Conservation (phyloP, 192 early-diverging fungal species). For the Irineochytrium annulatum region DNA sequence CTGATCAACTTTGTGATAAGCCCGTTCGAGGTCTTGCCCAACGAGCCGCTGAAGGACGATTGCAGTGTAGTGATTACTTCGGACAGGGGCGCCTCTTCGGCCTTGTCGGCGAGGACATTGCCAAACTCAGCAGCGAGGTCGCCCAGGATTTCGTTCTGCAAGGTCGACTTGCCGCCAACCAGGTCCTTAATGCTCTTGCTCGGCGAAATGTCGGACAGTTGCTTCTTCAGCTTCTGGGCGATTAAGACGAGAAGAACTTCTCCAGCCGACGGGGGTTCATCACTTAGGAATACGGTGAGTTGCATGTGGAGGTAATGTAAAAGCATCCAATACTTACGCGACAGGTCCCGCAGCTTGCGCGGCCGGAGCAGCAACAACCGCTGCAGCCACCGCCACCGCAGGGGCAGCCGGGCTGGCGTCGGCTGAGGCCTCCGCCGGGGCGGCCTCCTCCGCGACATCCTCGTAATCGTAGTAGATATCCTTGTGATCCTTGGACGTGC, state of each 20-base stretch:
- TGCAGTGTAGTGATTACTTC: constrained; percentile 72
- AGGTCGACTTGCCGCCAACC: constrained; percentile 91
- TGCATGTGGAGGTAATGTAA: constrained; percentile 7
- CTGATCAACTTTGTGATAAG: constrained; percentile 77
- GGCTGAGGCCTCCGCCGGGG: constrained; percentile 42
- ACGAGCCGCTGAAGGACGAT: constrained; percentile 55
- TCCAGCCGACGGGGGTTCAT: constrained; percentile 74
- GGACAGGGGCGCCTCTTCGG: constrained; percentile 81
- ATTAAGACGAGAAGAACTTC: constrained; percentile 82
- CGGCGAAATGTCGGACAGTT: constrained; percentile 65
- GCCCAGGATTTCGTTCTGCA: constrained; percentile 95
- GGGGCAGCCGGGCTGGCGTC: constrained; percentile 47
- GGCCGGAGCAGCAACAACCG: constrained; percentile 47
- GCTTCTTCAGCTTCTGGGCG: constrained; percentile 88
- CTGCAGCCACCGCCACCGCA: constrained; percentile 51
- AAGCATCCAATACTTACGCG: constrained; percentile 24
- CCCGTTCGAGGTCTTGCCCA: constrained; percentile 78
- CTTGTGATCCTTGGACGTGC: constrained; percentile 82
- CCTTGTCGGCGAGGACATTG: constrained; percentile 75
- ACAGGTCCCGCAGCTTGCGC: constrained; percentile 43
- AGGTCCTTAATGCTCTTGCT: constrained; percentile 88
- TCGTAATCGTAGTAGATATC: constrained; percentile 94
- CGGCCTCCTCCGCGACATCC: constrained; percentile 50
- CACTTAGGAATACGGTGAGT: constrained; percentile 24
- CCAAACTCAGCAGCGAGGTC: constrained; percentile 91